Conservation (phyloP, 257 asterid species). For the Solanum sejunctum region DNA sequence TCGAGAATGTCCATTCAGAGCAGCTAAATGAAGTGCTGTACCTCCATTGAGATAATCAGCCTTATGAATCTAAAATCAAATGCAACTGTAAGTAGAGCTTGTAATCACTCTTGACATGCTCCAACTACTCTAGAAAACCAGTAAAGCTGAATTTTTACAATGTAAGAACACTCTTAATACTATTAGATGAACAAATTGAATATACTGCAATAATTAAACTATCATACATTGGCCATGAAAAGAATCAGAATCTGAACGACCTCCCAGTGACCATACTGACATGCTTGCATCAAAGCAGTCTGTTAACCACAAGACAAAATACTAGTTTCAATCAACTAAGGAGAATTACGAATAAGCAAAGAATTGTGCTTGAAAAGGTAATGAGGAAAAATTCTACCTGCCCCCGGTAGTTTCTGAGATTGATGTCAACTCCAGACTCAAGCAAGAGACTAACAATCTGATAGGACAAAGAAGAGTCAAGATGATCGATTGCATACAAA, state of each 20-base stretch:
- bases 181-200: neutral
- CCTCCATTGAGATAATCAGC: constrained; percentile 90
- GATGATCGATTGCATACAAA: constrained; percentile 4
- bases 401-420: constrained; percentile 77
- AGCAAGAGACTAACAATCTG: constrained; percentile 77
- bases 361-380: neutral
- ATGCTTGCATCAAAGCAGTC: constrained; percentile 97
- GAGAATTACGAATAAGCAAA: neutral
- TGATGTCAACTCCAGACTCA: constrained; percentile 76
- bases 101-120: neutral
- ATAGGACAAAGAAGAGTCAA: neutral
- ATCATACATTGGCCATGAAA: constrained; percentile 65
- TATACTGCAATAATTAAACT: neutral
- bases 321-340: neutral
- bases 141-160: neutral
- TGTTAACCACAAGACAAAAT: constrained; percentile 21
- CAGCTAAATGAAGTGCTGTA: constrained; percentile 85
- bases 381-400: constrained; percentile 34
- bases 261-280: constrained; percentile 93
- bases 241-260: constrained; percentile 79
- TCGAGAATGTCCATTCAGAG: constrained; percentile 71
- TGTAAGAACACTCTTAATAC: neutral
- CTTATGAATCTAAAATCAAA: constrained; percentile 47
- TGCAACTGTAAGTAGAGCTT: constrained; percentile 2
- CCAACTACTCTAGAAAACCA: neutral